Conservation (phyloP, 257 asterid species). For the Agastache rugosa region DNA sequence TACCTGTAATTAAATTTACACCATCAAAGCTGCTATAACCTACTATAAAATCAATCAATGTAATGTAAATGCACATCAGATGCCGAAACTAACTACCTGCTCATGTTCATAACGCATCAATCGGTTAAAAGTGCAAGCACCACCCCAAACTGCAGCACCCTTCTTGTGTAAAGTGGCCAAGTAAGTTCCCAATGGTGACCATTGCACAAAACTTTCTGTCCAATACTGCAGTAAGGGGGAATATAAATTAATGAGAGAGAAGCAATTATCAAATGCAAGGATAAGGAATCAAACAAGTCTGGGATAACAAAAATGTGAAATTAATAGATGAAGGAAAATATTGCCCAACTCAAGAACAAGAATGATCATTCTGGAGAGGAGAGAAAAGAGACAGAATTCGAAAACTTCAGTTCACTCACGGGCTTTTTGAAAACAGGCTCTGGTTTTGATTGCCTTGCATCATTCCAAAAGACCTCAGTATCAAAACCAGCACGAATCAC, state of each 20-base stretch:
- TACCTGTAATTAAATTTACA: conserved; percentile 60
- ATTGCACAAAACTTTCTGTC: conserved; percentile 97
- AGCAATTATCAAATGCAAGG: conserved; percentile 13
- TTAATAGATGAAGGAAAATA: neutral
- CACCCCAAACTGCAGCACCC: conserved; percentile 99
- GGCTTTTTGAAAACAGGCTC: conserved; percentile 81
- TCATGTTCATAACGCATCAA: conserved; percentile 88
- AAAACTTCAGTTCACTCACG: conserved; percentile 50
- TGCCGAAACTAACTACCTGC: conserved; percentile 56
- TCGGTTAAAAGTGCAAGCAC: conserved; percentile 80
- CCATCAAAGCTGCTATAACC: conserved; percentile 28
- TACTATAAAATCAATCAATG: neutral
- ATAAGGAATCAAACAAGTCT: neutral
- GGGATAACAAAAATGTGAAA: neutral
- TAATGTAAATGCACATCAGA: neutral
- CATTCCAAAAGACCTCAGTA: conserved; percentile 97
- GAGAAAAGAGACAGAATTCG: neutral
- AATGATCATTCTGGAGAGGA: neutral
- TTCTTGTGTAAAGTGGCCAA: conserved; percentile 94
- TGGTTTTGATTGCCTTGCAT: conserved; percentile 83
- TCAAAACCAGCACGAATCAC: conserved; percentile 87
- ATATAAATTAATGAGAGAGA: conserved; percentile 1
- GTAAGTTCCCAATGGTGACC: conserved; percentile 98
- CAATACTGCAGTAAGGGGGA: conserved; percentile 63
- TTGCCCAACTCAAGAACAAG: neutral